Base-by-base conservation (phyloP, 345 rosid genomes). In the Nephelium lappaceum region DNA sequence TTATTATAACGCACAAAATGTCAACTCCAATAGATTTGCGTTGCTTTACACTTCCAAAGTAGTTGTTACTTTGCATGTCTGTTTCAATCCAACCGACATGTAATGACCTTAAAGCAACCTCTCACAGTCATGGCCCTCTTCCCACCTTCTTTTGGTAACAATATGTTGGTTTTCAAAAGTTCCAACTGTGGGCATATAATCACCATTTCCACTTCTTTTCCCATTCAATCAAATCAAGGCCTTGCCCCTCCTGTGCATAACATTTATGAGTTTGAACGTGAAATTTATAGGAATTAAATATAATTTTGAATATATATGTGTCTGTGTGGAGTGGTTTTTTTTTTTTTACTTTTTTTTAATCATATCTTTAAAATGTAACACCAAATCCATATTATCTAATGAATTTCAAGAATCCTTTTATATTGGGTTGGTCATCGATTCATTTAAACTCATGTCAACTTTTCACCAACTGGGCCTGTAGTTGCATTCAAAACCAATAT, bases 21-120 rank as follows among this genome's bases (percentile, higher is more conserved):
- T 64, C 60, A 18, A n/a, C 31, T 45, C 63, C 63, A 64, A n/a
- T 49, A 43, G 31, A 65, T 65, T 49, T 64, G 71, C 47, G 53
- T 65, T 31, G 71, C 63, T 36, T 75, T 75, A 36, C 16, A 51
- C 67, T 75, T 75, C 49, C 78, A n/a, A 53, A 66, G 49, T 65
- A 27, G 69, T 75, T 66, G 10, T 3, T 42, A 10, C 12, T 31
- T 64, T 64, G 15, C 16, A 47, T 36, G 78, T 53, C 38, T 75
- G 72, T 51, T 65, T 47, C 78, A 4, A n/a, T 75, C 72, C 72
- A 65, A 75, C 78, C 72, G 78, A 75, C 78, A 66, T n/a, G 36
- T 51, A 57, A 49, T 73, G n/a, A 2, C 64, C 69, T n/a, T 47
- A 31, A 49, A 75, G 71, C 25, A 75, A 49, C 78, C 64, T 66